Conservation (phyloP, 1,284 basidiomycete genomes). For the Lignosus rhinocerotis region DNA sequence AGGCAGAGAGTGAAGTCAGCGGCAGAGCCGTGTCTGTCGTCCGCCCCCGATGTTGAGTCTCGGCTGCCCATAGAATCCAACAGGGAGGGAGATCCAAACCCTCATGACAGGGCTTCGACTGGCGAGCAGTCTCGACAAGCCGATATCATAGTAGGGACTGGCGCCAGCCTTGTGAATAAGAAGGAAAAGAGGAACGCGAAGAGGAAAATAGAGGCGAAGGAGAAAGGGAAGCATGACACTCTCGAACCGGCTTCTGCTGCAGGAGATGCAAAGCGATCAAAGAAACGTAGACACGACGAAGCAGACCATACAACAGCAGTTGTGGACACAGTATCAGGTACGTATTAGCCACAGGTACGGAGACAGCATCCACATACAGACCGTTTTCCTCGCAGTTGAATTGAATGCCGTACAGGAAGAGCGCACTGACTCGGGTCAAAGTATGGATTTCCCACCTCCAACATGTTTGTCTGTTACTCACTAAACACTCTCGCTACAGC, state of each 20-base stretch:
- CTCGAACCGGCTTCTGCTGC: background rate
- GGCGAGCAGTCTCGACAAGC: background rate
- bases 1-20: constrained; percentile 20
- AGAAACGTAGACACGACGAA: constrained; percentile 8
- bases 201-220: background rate
- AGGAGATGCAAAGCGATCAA: background rate
- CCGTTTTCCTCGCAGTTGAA: too few species aligned
- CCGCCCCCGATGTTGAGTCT: background rate
- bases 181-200: background rate
- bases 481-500: background rate
- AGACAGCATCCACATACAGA: too few species aligned
- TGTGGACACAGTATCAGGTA: background rate
- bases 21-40: background rate
- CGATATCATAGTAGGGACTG: background rate
- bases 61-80: background rate
- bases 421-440: too few species aligned
- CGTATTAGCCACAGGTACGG: background rate
- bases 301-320: background rate
- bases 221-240: constrained; percentile 2
- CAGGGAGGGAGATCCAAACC: constrained; percentile 15
- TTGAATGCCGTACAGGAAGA: too few species aligned
- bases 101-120: background rate
- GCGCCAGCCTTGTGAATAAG: background rate
- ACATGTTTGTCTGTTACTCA: too few species aligned
- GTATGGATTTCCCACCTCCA: too few species aligned